A percentile compares a stretch with the other conserved stretches of the same genome.
Conservation (phyloP, 768 basidiomycete species). For the Leucocoprinus sp. region DNA sequence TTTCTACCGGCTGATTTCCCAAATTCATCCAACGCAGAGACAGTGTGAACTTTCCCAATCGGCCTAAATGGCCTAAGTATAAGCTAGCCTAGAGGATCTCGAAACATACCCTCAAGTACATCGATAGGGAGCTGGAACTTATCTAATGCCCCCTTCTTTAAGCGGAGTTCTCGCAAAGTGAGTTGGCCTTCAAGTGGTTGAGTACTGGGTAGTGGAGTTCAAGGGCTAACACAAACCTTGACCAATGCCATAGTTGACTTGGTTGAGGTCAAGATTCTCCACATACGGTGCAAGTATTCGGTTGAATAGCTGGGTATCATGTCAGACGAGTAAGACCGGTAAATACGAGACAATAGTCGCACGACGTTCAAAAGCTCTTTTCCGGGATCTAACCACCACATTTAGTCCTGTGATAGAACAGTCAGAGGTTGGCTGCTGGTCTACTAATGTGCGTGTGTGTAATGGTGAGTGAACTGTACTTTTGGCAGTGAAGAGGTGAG, state of each 20-base stretch:
- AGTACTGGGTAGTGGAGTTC: background rate
- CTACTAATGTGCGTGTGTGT: background rate
- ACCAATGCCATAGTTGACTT: constrained; percentile 88
- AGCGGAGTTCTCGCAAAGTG: constrained; percentile 68
- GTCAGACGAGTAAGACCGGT: background rate
- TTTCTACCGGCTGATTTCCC: constrained; percentile 83
- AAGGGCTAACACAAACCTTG: constrained; percentile 45
- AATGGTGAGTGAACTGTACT: background rate
- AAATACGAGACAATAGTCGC: constrained; percentile 19
- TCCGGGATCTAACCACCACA: constrained; percentile 88
- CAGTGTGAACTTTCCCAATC: constrained; percentile 79
- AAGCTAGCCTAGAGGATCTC: background rate
- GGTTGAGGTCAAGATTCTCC: constrained; percentile 90
- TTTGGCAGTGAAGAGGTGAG: background rate
- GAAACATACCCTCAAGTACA: constrained; percentile 74
- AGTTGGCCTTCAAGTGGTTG: constrained; percentile 49
- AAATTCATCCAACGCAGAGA: constrained; percentile 87
- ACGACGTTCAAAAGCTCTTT: constrained; percentile 81
- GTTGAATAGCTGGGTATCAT: constrained; percentile 60
- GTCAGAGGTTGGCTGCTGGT: background rate
- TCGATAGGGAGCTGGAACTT: constrained; percentile 94
- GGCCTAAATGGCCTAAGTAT: constrained; percentile 36
- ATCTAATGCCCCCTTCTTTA: constrained; percentile 91
- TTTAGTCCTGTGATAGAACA: constrained; percentile 16
- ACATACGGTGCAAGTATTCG: constrained; percentile 91